phyloP scores from a whole-genome alignment of 768 basidiomycete genomes.

The Macrolepiota fuliginosa region DNA sequence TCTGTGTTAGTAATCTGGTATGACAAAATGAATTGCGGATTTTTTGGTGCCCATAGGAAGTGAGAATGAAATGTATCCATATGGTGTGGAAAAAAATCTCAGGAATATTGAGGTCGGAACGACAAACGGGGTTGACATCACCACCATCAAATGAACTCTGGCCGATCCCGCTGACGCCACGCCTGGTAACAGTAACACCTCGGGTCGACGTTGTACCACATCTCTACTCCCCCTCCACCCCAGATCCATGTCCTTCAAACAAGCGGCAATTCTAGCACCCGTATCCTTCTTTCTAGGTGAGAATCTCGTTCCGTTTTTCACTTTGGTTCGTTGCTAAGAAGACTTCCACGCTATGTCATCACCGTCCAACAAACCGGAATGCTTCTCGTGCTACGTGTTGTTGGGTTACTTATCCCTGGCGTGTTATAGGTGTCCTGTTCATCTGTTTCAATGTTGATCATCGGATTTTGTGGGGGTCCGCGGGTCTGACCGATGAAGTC shows the following conservation, averaged over 20 bases:
- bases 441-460: constrained; percentile 89
- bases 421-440: constrained; percentile 64
- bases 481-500: constrained; percentile 56
- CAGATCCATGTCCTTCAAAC: constrained; percentile 76
- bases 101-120: neutral
- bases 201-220: constrained; percentile 2
- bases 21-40: neutral
- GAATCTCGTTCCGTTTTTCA: constrained; percentile 19
- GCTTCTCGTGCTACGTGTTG: neutral
- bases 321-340: constrained; percentile 6
- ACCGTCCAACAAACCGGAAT: constrained; percentile 4
- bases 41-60: neutral
- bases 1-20: neutral
- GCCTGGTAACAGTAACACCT: constrained; percentile 1
- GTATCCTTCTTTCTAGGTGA: constrained; percentile 88
- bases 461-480: constrained; percentile 64
- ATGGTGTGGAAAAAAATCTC: neutral
- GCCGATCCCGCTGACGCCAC: neutral
- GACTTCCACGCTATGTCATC: constrained; percentile 10
- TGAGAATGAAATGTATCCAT: neutral
- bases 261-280: constrained; percentile 84
- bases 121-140: constrained; percentile 7
- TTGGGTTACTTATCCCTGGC: neutral
- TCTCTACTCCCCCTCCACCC: constrained; percentile 8
- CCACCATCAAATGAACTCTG: neutral